Percentiles rank a stretch among this genome's conserved stretches.
These are phyloP conservation scores for Cydonia oblonga DNA, from an alignment of 331 rosid species.

Conservation along the genomic window DNA sequence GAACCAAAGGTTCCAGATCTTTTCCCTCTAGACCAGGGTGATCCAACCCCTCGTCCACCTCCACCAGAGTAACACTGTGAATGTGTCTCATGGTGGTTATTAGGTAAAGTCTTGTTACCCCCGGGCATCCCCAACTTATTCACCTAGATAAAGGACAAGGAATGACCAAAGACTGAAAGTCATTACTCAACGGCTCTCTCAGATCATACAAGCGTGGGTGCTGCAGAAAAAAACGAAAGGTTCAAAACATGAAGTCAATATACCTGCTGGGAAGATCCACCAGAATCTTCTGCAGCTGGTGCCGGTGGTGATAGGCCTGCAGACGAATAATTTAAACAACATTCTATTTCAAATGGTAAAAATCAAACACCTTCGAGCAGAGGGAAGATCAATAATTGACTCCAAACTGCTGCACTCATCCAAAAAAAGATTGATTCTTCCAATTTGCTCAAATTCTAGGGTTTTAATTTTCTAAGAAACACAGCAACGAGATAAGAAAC, in stretches of 20 bases:
- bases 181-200: not conserved
- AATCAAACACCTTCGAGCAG: not conserved
- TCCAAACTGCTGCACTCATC: not conserved
- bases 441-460: conserved; percentile 1
- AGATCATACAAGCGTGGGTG: not conserved
- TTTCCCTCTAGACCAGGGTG: conserved; percentile 34
- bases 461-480: not conserved
- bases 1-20: conserved; percentile 20
- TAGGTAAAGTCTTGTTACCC: conserved; percentile 27
- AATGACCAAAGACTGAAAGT: not conserved
- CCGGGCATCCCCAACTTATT: conserved; percentile 28
- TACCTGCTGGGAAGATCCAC: conserved; percentile 64
- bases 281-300: conserved; percentile 34
- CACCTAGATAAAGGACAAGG: conserved; percentile 34
- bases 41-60: conserved; percentile 38
- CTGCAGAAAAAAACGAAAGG: not conserved
- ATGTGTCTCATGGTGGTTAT: conserved; percentile 21
- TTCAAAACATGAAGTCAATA: not conserved
- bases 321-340: conserved; percentile 1
- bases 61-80: conserved; percentile 39
- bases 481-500: not conserved
- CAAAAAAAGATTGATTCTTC: not conserved
- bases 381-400: not conserved
- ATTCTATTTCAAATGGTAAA: not conserved
- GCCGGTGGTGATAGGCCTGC: conserved; percentile 45